Conservation (phyloP, 306 rosid genomes). For the Sesbania bispinosa region DNA sequence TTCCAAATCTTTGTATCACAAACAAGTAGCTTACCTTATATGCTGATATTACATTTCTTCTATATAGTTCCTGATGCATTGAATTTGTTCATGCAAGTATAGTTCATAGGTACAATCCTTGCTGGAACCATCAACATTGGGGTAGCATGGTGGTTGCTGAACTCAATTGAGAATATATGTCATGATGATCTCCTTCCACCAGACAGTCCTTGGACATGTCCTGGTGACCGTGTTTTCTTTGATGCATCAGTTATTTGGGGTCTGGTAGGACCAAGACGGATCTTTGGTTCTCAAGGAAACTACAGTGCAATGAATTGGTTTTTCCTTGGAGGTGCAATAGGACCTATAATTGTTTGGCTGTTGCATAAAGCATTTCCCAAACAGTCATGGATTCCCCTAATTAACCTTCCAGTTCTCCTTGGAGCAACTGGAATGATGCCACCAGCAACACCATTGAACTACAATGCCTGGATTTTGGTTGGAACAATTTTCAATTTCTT, state of each 20-base stretch:
- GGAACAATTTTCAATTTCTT: conserved; percentile 81
- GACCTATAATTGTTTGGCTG: conserved; percentile 70
- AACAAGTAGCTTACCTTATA: not conserved
- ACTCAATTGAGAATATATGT: conserved; percentile 54
- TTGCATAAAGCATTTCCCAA: conserved; percentile 63
- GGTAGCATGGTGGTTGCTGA: conserved; percentile 79
- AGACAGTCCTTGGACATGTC: conserved; percentile 86
- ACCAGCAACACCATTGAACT: conserved; percentile 74
- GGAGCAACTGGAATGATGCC: conserved; percentile 85
- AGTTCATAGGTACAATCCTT: conserved; percentile 76
- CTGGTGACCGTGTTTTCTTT: conserved; percentile 66
- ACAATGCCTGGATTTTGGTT: conserved; percentile 64
- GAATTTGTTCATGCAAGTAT: conserved; percentile 11
- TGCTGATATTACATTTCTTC: not conserved
- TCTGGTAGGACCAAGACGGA: conserved; percentile 63
- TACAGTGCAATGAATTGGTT: conserved; percentile 75
- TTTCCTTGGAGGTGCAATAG: conserved; percentile 75
- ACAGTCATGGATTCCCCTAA: conserved; percentile 72
- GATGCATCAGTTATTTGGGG: conserved; percentile 94
- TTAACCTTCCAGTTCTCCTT: conserved; percentile 80
- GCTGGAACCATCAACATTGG: conserved; percentile 81
- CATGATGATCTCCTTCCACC: conserved; percentile 50
- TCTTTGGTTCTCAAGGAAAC: conserved; percentile 68
- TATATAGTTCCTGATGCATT: conserved; percentile 3
- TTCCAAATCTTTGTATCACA: not conserved